Conservation (phyloP, 2,329 filamentous ascomycete genomes). For the Calonectria fujianensis region DNA sequence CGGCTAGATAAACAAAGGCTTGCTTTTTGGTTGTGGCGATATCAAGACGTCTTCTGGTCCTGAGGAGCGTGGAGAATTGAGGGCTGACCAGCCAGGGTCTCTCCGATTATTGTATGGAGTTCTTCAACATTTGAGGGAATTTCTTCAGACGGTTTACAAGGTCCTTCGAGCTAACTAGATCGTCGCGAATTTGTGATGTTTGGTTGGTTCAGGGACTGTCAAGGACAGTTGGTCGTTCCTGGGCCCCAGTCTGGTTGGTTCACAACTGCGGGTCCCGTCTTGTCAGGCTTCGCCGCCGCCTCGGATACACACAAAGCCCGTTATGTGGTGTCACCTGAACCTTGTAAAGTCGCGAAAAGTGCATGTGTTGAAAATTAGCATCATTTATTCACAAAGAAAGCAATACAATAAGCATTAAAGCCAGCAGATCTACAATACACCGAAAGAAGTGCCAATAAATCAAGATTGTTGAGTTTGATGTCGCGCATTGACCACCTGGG, state of each 20-base stretch:
- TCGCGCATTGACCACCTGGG: neutral
- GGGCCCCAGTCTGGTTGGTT: neutral
- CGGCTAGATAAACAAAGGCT: neutral
- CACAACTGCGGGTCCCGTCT: neutral
- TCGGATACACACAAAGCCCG: no score
- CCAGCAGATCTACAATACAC: neutral
- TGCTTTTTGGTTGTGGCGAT: neutral
- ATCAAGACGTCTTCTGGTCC: neutral
- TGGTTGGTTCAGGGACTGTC: neutral
- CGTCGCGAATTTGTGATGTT: neutral
- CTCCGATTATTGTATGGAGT: neutral
- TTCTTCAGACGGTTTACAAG: neutral
- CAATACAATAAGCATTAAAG: neutral
- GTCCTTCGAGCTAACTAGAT: neutral
- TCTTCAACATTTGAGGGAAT: neutral
- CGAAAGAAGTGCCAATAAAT: neutral
- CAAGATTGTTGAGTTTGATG: fast-evolving
- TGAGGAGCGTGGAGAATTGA: neutral
- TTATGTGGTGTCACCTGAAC: no score
- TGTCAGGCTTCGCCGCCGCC: neutral
- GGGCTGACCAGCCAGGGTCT: neutral
- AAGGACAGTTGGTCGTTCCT: neutral
- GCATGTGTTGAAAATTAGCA: no score
- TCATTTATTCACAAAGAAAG: no score
- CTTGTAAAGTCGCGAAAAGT: neutral